Conservation (phyloP, 2,329 filamentous ascomycete genomes). For the Ophiocordyceps unilateralis region DNA sequence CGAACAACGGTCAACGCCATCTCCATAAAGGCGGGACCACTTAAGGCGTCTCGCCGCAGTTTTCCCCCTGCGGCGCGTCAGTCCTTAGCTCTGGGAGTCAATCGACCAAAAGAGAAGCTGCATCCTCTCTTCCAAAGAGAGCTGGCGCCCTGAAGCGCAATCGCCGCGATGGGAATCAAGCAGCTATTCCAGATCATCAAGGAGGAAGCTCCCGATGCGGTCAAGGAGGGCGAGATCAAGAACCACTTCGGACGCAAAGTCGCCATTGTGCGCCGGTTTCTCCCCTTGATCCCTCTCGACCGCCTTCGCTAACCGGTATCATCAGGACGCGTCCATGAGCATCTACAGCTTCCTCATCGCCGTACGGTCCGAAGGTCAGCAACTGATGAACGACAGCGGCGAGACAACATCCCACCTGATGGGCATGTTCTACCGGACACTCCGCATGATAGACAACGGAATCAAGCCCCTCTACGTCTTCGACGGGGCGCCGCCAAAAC, state of each 20-base stretch:
- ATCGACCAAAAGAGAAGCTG: too few species aligned
- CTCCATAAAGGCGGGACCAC: conserved; percentile 6
- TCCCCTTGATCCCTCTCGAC: too few species aligned
- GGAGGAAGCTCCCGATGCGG: conserved; percentile 84
- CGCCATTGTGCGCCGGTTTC: conserved; percentile 56
- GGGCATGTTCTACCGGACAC: conserved; percentile 98
- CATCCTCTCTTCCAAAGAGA: not conserved
- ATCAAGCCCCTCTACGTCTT: conserved; percentile 99
- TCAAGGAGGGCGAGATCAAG: conserved; percentile 97
- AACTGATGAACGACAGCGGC: conserved; percentile 85
- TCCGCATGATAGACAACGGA: conserved; percentile 95
- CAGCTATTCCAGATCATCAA: conserved; percentile 68
- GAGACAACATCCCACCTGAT: conserved; percentile 97
- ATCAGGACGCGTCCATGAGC: conserved; percentile 60
- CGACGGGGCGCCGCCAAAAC: conserved; percentile 87
- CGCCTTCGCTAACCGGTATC: not conserved
- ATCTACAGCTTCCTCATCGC: conserved; percentile 98
- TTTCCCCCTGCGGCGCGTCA: not conserved
- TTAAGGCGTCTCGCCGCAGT: conserved; percentile 2
- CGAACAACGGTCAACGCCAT: too few species aligned
- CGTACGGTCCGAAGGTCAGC: conserved; percentile 89
- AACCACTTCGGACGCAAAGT: conserved; percentile 98
- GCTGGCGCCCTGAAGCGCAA: too few species aligned
- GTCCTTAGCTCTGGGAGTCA: too few species aligned
- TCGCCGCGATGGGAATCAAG: conserved; percentile 43